These are phyloP conservation scores for Aspergillus cejpii DNA, from an alignment of 2,329 filamentous ascomycete genomes.

Conservation along the genomic window DNA sequence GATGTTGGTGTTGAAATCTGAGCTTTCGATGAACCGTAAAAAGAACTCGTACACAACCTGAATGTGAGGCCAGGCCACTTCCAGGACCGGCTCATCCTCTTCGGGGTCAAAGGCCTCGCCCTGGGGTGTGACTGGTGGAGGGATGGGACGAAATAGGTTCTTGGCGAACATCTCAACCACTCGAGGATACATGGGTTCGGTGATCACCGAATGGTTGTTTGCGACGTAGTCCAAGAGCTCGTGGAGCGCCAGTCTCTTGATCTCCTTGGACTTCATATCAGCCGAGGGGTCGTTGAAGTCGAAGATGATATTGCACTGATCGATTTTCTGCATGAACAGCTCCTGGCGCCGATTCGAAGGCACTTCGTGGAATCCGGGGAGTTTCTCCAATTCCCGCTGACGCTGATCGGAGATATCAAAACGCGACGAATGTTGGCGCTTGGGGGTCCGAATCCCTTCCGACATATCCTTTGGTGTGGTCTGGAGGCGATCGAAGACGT, in stretches of 20 bases:
- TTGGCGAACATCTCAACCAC: constrained; percentile 99
- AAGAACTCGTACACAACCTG: constrained; percentile 99
- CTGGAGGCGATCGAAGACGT: constrained; percentile 81
- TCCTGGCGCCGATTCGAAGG: constrained; percentile 90
- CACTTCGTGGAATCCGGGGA: constrained; percentile 96
- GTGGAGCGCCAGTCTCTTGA: constrained; percentile 92
- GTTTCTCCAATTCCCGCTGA: constrained; percentile 85
- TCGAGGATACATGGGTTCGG: constrained; percentile 95
- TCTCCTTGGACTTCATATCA: constrained; percentile 99
- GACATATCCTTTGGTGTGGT: constrained; percentile 94
- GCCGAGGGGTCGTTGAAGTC: constrained; percentile 98
- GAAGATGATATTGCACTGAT: constrained; percentile 99
- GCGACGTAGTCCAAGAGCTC: constrained; percentile 96
- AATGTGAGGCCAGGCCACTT: constrained; percentile 98
- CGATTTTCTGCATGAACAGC: constrained; percentile 99
- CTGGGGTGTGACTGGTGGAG: constrained; percentile 93
- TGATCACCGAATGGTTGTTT: constrained; percentile 97
- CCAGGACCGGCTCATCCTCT: constrained; percentile 94
- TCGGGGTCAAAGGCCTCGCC: constrained; percentile 97
- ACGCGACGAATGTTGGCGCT: constrained; percentile 92
- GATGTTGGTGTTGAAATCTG: constrained; percentile 99
- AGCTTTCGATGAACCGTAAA: constrained; percentile 95
- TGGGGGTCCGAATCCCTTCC: constrained; percentile 89
- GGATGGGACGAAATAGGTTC: constrained; percentile 95
- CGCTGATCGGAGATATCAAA: constrained; percentile 95